Evolutionary conservation across 768 basidiomycete species (phyloP), one percentile per base, ranked within the genome.

Genomic region (Boletus huronensis): DNA sequence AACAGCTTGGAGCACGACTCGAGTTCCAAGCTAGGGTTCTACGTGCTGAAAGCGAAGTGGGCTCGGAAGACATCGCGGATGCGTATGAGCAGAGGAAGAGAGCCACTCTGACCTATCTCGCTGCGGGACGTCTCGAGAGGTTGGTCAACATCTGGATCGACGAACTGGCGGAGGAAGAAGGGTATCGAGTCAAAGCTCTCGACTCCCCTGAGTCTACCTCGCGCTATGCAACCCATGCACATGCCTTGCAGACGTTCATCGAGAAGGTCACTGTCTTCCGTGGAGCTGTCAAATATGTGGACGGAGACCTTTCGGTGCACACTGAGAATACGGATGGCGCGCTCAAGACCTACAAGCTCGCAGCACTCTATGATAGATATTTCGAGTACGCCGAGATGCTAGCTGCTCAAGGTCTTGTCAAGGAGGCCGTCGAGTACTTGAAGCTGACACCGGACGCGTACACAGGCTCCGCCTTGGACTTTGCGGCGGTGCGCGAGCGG

Each of bases 191-290:
- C 13, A 58, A 71, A 3, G 77, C 75, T 3, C 69, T 75, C 28
- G 71, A 74, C 19, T 63, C 72, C 11, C 61, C 71, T 31, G 69
- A 75, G 59, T 71, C 61, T 43, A 72, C 79, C 48, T 84, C 87
- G 3, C 77, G 77, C 6, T 94, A 92, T 65, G 84, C 90, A 1
- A 85, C 87, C 0, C 90, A 92, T 58, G 91, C 88, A 0, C 81
- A 85, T 26, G 93, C 94, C 3, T 73, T 99, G 39, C 96, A 98
- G 67, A 86, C 88, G 0, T 95, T 98, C 72, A 81, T 98, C 62
- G 97, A 98, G 74, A 98, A 98, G 73, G 94, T 98, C 23, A 86
- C 94, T 1, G 84, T 97, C 39, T 98, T 99, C 82, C 85, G 92
- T 47, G 78, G 82, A 45, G 97, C 96, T 0, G 89, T 90, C 45